A percentile compares a stretch with the other conserved stretches of the same genome.
Evolutionary conservation across 2,329 filamentous ascomycete genomes (phyloP).

Genomic region (Lachnum nothofagi): DNA sequence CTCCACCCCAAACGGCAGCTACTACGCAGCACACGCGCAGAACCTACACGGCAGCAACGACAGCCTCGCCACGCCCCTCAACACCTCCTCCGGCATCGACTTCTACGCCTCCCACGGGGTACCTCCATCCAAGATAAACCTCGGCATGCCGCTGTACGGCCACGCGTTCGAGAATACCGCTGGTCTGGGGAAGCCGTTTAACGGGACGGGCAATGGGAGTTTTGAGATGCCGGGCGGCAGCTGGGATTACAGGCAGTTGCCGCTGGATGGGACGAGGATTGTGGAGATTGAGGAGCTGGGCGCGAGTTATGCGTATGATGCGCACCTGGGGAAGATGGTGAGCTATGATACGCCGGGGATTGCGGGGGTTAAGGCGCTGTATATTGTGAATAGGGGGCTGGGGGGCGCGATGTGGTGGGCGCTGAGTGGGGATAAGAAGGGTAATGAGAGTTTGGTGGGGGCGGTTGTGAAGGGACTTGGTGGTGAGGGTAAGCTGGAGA

Average conservation of each 20-base stretch:
- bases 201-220: constrained; percentile 59
- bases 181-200: constrained; percentile 62
- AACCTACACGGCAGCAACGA: constrained; percentile 58
- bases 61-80: constrained; percentile 63
- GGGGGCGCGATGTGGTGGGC: constrained; percentile 88
- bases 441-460: constrained; percentile 55
- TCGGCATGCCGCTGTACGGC: constrained; percentile 79
- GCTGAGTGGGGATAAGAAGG: constrained; percentile 61
- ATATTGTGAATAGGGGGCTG: constrained; percentile 56
- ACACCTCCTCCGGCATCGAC: constrained; percentile 58
- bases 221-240: constrained; percentile 73
- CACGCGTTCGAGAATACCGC: constrained; percentile 61
- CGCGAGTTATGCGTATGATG: constrained; percentile 69
- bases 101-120: constrained; percentile 63
- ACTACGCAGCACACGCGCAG: constrained; percentile 62
- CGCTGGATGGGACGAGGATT: constrained; percentile 54
- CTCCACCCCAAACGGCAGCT: no score
- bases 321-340: constrained; percentile 55
- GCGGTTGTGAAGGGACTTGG: constrained; percentile 40
- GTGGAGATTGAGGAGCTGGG: constrained; percentile 51
- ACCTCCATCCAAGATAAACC: constrained; percentile 59
- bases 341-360: constrained; percentile 64
- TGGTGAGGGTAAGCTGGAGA: constrained; percentile 43
- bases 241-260: constrained; percentile 78
- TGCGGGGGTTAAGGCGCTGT: constrained; percentile 58